phyloP scores from a whole-genome alignment of 192 early-diverging fungal species.

The Lunasporangiospora selenospora region DNA sequence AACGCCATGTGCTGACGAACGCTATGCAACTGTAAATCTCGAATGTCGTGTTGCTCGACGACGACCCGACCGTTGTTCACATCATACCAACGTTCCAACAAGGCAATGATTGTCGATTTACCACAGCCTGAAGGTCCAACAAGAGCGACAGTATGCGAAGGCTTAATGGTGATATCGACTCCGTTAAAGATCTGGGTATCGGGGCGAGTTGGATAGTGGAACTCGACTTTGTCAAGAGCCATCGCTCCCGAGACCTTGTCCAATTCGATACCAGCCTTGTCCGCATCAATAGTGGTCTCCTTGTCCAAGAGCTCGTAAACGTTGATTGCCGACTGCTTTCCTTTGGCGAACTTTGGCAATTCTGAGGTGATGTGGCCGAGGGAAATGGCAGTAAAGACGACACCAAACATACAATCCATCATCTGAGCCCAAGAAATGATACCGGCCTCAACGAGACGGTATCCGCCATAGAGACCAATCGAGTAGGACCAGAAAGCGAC shows the following conservation, averaged over 20 bases:
- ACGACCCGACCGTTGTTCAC: constrained; percentile 58
- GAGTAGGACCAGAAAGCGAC: constrained; percentile 78
- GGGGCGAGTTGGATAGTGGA: constrained; percentile 73
- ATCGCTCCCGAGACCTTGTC: constrained; percentile 39
- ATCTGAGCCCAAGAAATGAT: constrained; percentile 55
- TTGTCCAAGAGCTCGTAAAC: constrained; percentile 79
- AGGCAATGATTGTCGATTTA: constrained; percentile 72
- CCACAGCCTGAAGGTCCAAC: constrained; percentile 90
- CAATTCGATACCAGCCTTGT: constrained; percentile 45
- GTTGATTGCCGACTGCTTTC: constrained; percentile 76
- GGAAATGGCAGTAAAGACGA: constrained; percentile 73
- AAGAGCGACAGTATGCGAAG: constrained; percentile 84
- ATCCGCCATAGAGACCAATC: constrained; percentile 77
- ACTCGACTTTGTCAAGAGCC: constrained; percentile 52
- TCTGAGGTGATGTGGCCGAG: constrained; percentile 73
- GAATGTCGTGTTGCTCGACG: constrained; percentile 67
- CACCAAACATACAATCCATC: constrained; percentile 77
- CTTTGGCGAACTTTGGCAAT: constrained; percentile 79
- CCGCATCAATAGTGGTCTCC: constrained; percentile 69
- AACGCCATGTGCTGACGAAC: constrained; percentile 80
- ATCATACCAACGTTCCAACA: constrained; percentile 88
- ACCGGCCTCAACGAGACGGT: constrained; percentile 62
- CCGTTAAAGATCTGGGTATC: constrained; percentile 67
- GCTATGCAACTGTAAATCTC: constrained; percentile 67
- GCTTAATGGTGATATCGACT: constrained; percentile 48